Evolutionary conservation across 768 basidiomycete species (phyloP).

Genomic region (Termitomyces sp.): DNA sequence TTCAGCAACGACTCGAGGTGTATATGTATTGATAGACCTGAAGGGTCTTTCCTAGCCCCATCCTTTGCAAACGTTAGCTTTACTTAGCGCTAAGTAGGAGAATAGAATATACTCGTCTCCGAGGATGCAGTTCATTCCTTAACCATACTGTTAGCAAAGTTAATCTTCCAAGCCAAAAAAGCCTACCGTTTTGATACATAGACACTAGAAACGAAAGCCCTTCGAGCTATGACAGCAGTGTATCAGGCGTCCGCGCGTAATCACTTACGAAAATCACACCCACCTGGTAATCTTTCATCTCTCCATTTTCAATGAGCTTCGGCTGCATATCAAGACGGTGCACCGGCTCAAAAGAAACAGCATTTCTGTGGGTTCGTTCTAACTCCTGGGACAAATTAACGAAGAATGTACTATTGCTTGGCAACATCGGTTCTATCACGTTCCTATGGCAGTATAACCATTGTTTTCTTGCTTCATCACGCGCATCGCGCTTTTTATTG

Average conservation of each 20-base stretch:
- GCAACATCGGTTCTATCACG: conserved; percentile 44
- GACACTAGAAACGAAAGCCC: conserved; percentile 62
- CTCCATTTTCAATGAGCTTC: conserved; percentile 43
- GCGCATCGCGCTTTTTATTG: conserved; percentile 28
- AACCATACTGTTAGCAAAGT: not conserved
- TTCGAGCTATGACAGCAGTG: conserved; percentile 33
- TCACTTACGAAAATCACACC: conserved; percentile 3
- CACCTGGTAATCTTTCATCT: conserved; percentile 72
- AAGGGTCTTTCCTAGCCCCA: conserved; percentile 64
- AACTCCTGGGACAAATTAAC: conserved; percentile 27
- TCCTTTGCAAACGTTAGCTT: conserved; percentile 26
- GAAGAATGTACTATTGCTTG: conserved; percentile 32
- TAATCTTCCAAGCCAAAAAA: not conserved
- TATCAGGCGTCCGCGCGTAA: not conserved
- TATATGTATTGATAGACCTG: conserved; percentile 30
- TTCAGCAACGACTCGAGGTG: not conserved
- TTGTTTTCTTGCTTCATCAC: conserved; percentile 37
- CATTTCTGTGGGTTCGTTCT: conserved; percentile 9
- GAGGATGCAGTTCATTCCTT: conserved; percentile 66
- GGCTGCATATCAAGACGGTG: conserved; percentile 44
- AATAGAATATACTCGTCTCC: conserved; percentile 53
- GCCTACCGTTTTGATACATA: conserved; percentile 62
- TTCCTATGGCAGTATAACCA: conserved; percentile 42
- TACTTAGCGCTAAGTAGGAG: not conserved
- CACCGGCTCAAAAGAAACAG: conserved; percentile 26